Evolutionary conservation across 352 stramenopile genomes (phyloP), one percentile per base, ranked within the genome.

Genomic region (Globisporangium irregulare): DNA sequence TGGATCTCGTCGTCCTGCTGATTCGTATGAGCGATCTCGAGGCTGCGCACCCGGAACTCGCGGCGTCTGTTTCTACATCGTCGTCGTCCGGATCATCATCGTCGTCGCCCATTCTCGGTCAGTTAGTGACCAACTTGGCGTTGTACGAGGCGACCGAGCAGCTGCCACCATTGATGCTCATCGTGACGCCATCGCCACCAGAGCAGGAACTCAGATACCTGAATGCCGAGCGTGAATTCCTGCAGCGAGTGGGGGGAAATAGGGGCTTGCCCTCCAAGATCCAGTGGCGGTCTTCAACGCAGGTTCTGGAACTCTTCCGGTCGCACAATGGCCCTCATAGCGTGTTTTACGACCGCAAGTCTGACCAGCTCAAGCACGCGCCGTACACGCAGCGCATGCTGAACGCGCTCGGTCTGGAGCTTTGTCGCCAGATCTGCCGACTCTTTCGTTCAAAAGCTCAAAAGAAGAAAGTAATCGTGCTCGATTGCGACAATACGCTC

Each of bases 401-500:
- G 41, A 77, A 88, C 41, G 64, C 78, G 2, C 34, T 93, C 24
- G 73, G 76, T 56, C 69, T 90, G 5, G 70, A 69, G 34, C 50
- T 85, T 7, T 79, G 73, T 9, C 75, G 85, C 24, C 80, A 89
- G 27, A 80, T 91, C 62, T 78, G 72, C n/a, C 77, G 79, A 1
- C 62, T 91, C 14, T 77, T 76, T 51, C 75, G 73, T 38, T 55
- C 32, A 2, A 24, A 67, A 9, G 20, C 22, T 14, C 10, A 12
- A 7, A 77, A 66, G 25, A 87, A 90, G 48, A 91, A 93, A 76
- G 82, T 90, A n/a, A 73, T 93, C 46, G 83, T 91, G 25, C 76
- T 93, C 1, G 85, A 93, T 65, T 93, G 85, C 61, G 85, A 93
- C 64, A 89, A 93, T 57, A 93, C 85, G 3, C 57, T 93, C 2